Evolutionary conservation across 2,329 filamentous ascomycete genomes (phyloP), one percentile per base, ranked within the genome.

Genomic region (Cladosporium sp.): DNA sequence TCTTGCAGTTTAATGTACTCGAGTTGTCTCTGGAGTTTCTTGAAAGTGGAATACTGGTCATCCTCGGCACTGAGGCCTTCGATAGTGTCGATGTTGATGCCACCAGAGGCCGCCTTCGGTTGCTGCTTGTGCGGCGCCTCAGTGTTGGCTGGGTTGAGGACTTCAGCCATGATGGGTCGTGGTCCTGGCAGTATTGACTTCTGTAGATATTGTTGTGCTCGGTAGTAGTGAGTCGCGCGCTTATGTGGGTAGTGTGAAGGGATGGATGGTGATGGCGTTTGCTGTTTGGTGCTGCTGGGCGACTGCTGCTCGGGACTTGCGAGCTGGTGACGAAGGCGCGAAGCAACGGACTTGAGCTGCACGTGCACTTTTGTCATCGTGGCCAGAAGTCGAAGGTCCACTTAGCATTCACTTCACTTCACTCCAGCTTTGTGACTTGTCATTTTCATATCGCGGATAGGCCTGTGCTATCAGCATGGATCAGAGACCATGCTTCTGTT

Each of bases 1-100:
- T 99, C 94, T 78, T 99, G 94, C 68, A 99, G 83, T 77, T 97
- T 91, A 73, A 97, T 96, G 67, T 83, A 97, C 86, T 99, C 94
- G 67, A 97, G 80, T 80, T 97, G 92, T 73, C 93, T 83, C 77
- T 99, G 93, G 63, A 97, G 85, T 80, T 95, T 94, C 82, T 99
- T 99, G 75, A 97, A 83, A 39, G 88, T 91, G 53, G 90, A 91
- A 75, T 99, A 99, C 73, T 97, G 93, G 74, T 97, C 93, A 64
- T 86, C 89, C 50, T 87, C 54, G 69, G 96, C 91, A 57, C 84
- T 83, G 61, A 91, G 80, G 60, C 91, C 91, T 75, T 97, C 93
- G 63, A 97, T 87, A 20, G 52, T 55, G 19, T 55, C 52, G 52
- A 55, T 55, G 73, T 96, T 91, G 75, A 96, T 88, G 75, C 90